These are phyloP conservation scores for Porpolomopsis calyptriformis DNA, from an alignment of 768 basidiomycete genomes.

Conservation along the genomic window DNA sequence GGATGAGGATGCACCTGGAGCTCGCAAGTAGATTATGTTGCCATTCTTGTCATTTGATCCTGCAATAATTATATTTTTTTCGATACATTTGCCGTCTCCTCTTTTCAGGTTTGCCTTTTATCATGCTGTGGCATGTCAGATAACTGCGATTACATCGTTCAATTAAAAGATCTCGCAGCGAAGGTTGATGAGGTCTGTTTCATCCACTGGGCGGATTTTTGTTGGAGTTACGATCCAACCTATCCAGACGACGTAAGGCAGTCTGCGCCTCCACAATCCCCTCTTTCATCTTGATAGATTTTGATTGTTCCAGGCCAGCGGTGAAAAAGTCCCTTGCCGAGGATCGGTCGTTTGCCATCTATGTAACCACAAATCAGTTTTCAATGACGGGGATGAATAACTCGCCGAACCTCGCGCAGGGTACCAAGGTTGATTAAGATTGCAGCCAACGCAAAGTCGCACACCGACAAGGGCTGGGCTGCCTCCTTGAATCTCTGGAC, in stretches of 20 bases:
- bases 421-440: constrained; percentile 54
- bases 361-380: not conserved
- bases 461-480: constrained; percentile 24
- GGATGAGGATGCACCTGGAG: constrained; percentile 8
- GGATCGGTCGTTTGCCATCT: constrained; percentile 3
- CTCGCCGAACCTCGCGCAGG: constrained; percentile 37
- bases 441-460: constrained; percentile 46
- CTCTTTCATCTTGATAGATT: constrained; percentile 4
- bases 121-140: not conserved
- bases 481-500: constrained; percentile 16
- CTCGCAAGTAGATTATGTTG: not conserved
- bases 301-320: constrained; percentile 3
- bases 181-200: no score
- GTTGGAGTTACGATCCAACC: not conserved
- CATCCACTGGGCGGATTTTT: not conserved
- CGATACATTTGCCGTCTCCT: not conserved
- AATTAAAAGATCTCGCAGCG: no score
- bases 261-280: constrained; percentile 2
- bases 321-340: constrained; percentile 4
- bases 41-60: not conserved
- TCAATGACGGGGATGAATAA: not conserved
- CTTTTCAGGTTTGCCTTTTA: not conserved
- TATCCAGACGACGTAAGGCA: constrained; percentile 4
- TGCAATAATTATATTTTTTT: not conserved
- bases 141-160: not conserved